phyloP scores from a whole-genome alignment of 441 rosid species.

The Adansonia grandidieri region DNA sequence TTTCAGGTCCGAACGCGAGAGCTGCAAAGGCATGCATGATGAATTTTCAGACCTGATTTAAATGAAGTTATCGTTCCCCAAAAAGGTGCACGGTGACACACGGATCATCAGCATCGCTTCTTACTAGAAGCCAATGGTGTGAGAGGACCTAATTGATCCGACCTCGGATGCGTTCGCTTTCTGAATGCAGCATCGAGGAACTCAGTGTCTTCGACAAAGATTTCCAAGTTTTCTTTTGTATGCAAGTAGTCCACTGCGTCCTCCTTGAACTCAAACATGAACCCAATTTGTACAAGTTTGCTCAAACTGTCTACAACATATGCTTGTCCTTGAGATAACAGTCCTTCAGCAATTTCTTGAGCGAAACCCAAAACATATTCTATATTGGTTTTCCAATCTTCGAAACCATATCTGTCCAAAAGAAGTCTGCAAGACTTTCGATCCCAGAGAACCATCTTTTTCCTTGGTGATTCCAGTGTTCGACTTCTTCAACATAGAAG shows the following conservation, averaged over 20 bases:
- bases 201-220: conserved; percentile 15
- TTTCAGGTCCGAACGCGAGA: neutral
- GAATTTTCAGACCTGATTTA: neutral
- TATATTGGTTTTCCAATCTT: conserved; percentile 6
- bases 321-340: neutral
- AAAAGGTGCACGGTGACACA: neutral
- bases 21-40: neutral
- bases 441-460: conserved; percentile 13
- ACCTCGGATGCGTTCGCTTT: neutral
- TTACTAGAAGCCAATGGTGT: neutral
- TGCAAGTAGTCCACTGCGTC: conserved; percentile 27
- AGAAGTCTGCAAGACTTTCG: neutral
- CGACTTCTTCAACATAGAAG: neutral
- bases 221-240: conserved; percentile 1
- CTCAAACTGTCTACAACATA: neutral
- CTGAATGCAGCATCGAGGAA: conserved; percentile 5
- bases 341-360: conserved; percentile 16
- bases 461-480: neutral
- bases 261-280: conserved; percentile 24
- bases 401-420: conserved; percentile 15
- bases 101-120: neutral
- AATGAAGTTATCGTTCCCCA: neutral
- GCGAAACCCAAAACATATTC: conserved; percentile 21
- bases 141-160: neutral
- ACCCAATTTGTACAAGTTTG: conserved; percentile 9